These are phyloP conservation scores for Paspalum vaginatum DNA, from an alignment of 176 grass and related monocot species.

Conservation along the genomic window DNA sequence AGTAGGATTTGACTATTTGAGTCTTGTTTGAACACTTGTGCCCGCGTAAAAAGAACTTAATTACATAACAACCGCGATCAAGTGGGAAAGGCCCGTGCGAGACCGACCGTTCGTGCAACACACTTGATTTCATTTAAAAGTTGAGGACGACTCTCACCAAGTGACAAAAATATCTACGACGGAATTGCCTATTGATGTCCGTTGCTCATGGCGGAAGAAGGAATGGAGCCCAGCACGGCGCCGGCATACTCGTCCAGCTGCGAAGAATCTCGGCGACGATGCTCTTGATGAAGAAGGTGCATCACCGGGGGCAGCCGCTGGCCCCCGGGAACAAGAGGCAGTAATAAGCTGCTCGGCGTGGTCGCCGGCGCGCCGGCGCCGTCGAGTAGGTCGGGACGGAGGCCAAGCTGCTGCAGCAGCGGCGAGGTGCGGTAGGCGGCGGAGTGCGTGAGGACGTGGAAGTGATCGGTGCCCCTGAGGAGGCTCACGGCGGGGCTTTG, in stretches of 20 bases:
- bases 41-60: no score
- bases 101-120: no score
- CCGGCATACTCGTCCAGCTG: background rate
- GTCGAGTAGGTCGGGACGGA: slow-evolving; percentile 2
- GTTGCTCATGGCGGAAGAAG: background rate
- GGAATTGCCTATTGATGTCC: background rate
- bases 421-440: background rate
- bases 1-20: no score
- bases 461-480: background rate
- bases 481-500: slow-evolving; percentile 42
- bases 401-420: background rate
- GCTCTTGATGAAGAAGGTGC: background rate
- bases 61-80: no score
- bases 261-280: background rate
- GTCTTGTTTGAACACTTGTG: no score
- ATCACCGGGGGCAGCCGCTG: background rate
- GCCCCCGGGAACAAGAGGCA: no score
- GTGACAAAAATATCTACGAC: no score
- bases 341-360: background rate
- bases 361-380: background rate
- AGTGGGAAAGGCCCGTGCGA: no score
- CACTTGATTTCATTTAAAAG: no score
- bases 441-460: background rate
- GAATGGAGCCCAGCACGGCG: background rate
- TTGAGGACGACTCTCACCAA: no score